phyloP scores from a whole-genome alignment of 2,329 filamentous ascomycete genomes.

The Trichoderma sp. region DNA sequence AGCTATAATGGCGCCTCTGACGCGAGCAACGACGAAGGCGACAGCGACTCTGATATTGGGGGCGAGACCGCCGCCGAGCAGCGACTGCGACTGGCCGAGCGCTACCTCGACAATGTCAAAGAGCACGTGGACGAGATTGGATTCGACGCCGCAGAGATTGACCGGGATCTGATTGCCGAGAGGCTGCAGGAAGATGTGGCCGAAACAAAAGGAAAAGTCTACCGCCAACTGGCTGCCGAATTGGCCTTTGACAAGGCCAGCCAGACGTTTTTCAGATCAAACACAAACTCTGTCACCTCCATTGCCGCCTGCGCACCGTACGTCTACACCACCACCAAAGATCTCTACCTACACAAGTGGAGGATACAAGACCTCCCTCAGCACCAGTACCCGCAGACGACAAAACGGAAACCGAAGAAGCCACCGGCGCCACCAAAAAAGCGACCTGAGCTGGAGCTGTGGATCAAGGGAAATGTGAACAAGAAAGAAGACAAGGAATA shows the following conservation, averaged over 20 bases:
- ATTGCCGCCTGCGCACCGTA: conserved; percentile 79
- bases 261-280: conserved; percentile 75
- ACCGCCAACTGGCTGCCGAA: conserved; percentile 75
- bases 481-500: conserved; percentile 67
- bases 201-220: conserved; percentile 87
- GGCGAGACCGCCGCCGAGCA: conserved; percentile 89
- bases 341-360: conserved; percentile 87
- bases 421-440: conserved; percentile 60
- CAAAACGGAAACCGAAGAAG: conserved; percentile 62
- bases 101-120: conserved; percentile 88
- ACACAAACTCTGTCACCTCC: conserved; percentile 76
- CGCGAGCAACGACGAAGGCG: conserved; percentile 51
- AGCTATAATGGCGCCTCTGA: conserved; percentile 45
- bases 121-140: conserved; percentile 79
- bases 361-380: conserved; percentile 70
- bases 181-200: conserved; percentile 89
- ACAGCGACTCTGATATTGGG: conserved; percentile 67
- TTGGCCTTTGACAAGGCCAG: conserved; percentile 70
- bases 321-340: conserved; percentile 87
- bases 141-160: conserved; percentile 93
- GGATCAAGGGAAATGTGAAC: conserved; percentile 63
- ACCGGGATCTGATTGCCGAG: conserved; percentile 89
- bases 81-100: conserved; percentile 82
- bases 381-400: conserved; percentile 63
- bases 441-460: conserved; percentile 65